Conservation (phyloP, 2,329 filamentous ascomycete species). For the Fusarium camptoceras region DNA sequence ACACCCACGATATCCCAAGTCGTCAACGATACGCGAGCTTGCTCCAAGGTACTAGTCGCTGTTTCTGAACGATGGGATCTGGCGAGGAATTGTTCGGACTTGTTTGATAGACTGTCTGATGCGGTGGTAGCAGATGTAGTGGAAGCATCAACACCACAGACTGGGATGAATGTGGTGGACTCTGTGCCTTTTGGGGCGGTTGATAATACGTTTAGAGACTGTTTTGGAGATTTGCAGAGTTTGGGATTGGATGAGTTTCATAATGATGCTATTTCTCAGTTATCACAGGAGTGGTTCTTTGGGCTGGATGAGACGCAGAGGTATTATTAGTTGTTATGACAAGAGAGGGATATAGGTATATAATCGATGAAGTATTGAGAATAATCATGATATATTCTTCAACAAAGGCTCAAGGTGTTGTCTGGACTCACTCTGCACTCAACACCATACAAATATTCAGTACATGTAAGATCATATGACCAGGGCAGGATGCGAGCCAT, state of each 20-base stretch:
- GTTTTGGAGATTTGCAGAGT: constrained; percentile 49
- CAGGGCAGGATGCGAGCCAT: background rate
- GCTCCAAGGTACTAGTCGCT: constrained; percentile 59
- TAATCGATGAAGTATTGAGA: background rate
- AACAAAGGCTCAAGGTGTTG: too few species aligned
- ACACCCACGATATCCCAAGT: constrained; percentile 57
- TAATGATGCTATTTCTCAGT: constrained; percentile 45
- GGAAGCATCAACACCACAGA: constrained; percentile 27
- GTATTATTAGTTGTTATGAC: constrained; percentile 18
- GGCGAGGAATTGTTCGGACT: constrained; percentile 55
- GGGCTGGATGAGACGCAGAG: constrained; percentile 30
- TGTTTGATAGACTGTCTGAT: constrained; percentile 58
- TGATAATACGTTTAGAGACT: constrained; percentile 54
- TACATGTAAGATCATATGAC: background rate
- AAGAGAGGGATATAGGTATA: background rate
- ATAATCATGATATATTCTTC: background rate
- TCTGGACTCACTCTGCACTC: too few species aligned
- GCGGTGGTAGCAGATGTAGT: constrained; percentile 56
- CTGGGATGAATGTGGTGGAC: background rate
- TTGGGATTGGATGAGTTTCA: constrained; percentile 41
- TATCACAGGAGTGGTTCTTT: constrained; percentile 42
- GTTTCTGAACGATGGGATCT: constrained; percentile 58
- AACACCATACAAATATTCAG: too few species aligned
- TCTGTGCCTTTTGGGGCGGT: constrained; percentile 38
- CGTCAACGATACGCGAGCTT: constrained; percentile 56